phyloP scores from a whole-genome alignment of 768 basidiomycete genomes.

The Lyophyllum atratum region DNA sequence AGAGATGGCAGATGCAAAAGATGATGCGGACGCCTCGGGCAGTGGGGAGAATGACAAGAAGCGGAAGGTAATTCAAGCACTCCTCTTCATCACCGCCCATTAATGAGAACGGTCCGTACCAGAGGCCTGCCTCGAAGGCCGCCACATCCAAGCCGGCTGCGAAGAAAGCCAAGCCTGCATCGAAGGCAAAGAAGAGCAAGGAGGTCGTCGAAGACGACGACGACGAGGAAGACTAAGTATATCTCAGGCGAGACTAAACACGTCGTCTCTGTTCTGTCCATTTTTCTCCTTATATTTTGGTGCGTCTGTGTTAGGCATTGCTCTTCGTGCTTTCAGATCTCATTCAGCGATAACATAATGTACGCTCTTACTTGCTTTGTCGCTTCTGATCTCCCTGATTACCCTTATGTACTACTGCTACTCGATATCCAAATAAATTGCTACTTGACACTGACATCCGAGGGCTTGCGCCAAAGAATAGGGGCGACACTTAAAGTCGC shows the following conservation, averaged over 20 bases:
- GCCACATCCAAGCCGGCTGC: slow-evolving; percentile 45
- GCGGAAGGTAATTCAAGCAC: slow-evolving; percentile 55
- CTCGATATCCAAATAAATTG: neutral
- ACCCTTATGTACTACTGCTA: neutral
- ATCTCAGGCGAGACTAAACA: neutral
- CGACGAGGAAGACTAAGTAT: slow-evolving; percentile 28
- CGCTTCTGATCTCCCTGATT: too few species aligned
- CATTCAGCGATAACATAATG: neutral
- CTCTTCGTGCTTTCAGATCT: neutral
- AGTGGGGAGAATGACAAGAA: slow-evolving; percentile 58
- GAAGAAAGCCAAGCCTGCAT: slow-evolving; percentile 45
- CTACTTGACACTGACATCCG: neutral
- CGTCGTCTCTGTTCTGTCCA: neutral
- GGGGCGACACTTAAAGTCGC: neutral
- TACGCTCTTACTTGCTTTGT: neutral
- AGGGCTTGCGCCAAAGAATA: neutral
- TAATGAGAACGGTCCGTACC: neutral
- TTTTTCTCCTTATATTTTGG: neutral
- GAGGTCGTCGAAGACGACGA: slow-evolving; percentile 48
- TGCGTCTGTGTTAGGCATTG: neutral
- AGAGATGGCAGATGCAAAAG: slow-evolving; percentile 39
- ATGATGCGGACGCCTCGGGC: slow-evolving; percentile 46
- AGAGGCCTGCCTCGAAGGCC: slow-evolving; percentile 45
- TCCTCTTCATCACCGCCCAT: slow-evolving; percentile 2
- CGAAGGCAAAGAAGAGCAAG: slow-evolving; percentile 51